Evolutionary conservation across 306 rosid genomes (phyloP).

Genomic region (Pterocarpus santalinus): DNA sequence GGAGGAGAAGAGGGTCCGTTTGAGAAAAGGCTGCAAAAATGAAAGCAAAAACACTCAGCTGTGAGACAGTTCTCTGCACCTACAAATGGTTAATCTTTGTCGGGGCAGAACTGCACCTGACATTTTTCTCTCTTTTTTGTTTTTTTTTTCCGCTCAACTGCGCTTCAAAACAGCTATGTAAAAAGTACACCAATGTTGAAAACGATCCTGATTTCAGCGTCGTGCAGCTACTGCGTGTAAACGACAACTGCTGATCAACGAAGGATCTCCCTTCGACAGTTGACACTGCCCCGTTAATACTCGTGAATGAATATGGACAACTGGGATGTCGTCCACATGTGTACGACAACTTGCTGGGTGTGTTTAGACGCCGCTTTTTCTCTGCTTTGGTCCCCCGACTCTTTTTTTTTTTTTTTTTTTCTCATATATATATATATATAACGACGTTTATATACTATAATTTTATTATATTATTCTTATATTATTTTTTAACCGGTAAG

Average conservation of each 20-base stretch:
- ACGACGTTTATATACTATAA: too few relatives aligned
- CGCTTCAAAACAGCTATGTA: not conserved
- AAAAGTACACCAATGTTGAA: not conserved
- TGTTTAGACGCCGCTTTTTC: not conserved
- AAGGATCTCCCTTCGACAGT: not conserved
- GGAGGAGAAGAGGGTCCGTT: too few relatives aligned
- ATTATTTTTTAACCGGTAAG: too few relatives aligned
- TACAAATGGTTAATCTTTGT: slow-evolving; percentile 15
- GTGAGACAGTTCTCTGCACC: not conserved
- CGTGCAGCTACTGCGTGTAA: not conserved
- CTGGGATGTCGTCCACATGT: too few relatives aligned
- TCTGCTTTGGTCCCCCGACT: not conserved
- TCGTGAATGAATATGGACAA: too few relatives aligned
- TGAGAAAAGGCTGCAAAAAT: not conserved
- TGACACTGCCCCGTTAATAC: too few relatives aligned
- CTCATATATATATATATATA: too few relatives aligned
- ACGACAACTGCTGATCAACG: not conserved
- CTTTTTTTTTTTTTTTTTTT: not conserved
- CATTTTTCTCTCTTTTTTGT: not conserved
- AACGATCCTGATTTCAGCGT: not conserved
- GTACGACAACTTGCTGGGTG: not conserved
- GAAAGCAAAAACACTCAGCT: not conserved
- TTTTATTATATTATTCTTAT: too few relatives aligned
- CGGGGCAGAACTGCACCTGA: not conserved
- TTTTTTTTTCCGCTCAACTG: not conserved